Percentiles rank a stretch among this genome's conserved stretches.
phyloP scores from a whole-genome alignment of 345 rosid genomes.

The Eucalyptus pauciflora region DNA sequence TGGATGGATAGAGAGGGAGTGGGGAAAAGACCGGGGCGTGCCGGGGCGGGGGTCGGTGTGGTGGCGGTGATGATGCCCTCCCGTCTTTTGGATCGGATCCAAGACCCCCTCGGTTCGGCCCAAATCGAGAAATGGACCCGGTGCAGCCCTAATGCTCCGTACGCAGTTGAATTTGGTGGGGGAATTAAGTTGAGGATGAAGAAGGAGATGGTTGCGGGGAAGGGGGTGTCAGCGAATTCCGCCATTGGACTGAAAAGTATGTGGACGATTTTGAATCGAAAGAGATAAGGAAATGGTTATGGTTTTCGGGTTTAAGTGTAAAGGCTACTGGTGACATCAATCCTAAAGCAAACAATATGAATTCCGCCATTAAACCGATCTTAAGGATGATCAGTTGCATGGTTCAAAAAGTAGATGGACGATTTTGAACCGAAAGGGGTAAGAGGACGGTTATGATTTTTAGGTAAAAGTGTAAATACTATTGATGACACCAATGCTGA shows the following conservation, averaged over 20 bases:
- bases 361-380: not conserved
- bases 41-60: not conserved
- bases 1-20: not conserved
- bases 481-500: rapidly evolving
- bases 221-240: not conserved
- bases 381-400: not conserved
- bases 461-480: not conserved
- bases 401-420: not conserved
- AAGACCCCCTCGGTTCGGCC: not conserved
- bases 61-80: not conserved
- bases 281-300: not conserved
- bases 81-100: not conserved
- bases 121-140: not conserved
- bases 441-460: not conserved
- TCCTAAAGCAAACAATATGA: not conserved
- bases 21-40: not conserved
- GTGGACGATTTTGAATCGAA: not conserved
- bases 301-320: not conserved
- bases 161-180: not conserved
- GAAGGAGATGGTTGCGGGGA: rapidly evolving
- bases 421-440: not conserved
- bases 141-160: not conserved
- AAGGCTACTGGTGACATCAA: not conserved
- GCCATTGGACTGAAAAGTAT: not conserved
- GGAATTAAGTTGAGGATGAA: not conserved